These are phyloP conservation scores for Fusarium sp. DNA, from an alignment of 2,329 filamentous ascomycete genomes.

Conservation along the genomic window DNA sequence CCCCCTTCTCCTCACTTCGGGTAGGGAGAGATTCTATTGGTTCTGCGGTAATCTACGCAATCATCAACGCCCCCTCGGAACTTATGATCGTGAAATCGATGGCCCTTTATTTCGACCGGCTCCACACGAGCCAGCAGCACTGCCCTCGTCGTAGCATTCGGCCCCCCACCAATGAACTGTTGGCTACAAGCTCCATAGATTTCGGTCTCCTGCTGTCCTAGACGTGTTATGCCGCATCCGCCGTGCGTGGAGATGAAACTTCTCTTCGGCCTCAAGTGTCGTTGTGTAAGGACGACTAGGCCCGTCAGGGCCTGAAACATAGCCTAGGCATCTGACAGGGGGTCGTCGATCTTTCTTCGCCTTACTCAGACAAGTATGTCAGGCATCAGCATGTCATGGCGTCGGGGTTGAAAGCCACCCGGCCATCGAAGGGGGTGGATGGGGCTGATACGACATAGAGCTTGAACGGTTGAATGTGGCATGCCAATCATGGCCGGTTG, in stretches of 20 bases:
- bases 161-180: conserved; percentile 26
- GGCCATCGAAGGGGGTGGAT: conserved; percentile 37
- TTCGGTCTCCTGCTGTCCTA: conserved; percentile 33
- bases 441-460: conserved; percentile 38
- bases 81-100: conserved; percentile 41
- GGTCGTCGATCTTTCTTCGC: conserved; percentile 38
- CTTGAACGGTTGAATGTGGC: conserved; percentile 38
- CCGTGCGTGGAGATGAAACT: conserved; percentile 47
- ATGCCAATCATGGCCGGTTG: conserved; percentile 39
- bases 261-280: conserved; percentile 47
- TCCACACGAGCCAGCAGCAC: conserved; percentile 35
- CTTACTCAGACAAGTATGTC: conserved; percentile 32
- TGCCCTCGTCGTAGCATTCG: conserved; percentile 29
- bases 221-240: conserved; percentile 45
- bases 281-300: conserved; percentile 41
- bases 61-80: conserved; percentile 38
- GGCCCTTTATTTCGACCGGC: conserved; percentile 33
- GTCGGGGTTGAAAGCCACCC: conserved; percentile 41
- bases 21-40: conserved; percentile 50
- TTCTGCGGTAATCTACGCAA: conserved; percentile 36
- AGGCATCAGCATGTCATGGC: conserved; percentile 32
- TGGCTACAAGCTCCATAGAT: conserved; percentile 32
- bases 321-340: conserved; percentile 40
- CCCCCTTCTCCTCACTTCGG: conserved; percentile 47
- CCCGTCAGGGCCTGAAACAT: conserved; percentile 45